Evolutionary conservation across 129 eudicot genomes (phyloP), one percentile per base, ranked within the genome.

Genomic region (Solidago caesia): DNA sequence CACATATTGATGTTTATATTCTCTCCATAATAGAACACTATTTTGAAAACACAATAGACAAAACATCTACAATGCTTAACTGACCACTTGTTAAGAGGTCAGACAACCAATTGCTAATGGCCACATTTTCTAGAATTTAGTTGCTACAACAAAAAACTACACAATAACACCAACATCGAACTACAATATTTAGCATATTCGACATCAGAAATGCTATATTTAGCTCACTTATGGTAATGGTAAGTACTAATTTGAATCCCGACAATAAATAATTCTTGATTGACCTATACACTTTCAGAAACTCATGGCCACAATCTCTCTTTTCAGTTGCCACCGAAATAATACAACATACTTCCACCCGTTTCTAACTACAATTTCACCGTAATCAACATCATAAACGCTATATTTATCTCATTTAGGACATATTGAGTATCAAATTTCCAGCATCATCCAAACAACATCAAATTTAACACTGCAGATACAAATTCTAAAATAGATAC

Each of bases 31-130:
- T 42, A 70, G 16, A 62, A 48, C 4, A 9, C 25, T 51, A 53
- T 61, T 46, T 45, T 49, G 4, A 43, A 8, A 59, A 39, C 27
- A 26, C 16, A 61, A 65, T 51, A 60, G 55, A 27, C 75, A 69
- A 77, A 43, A 25, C 55, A 42, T 75, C 27, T n/a, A 57, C 72
- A 66, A 75, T 66, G 64, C 39, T 44, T 16, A 45, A 60, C 67
- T 57, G 58, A 59, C 44, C 47, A 41, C 48, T 45, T 59, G 63
- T 46, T 58, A 44, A 58, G 26, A 61, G 64, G 5, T 70, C 77
- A 62, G 70, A 33, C 39, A 33, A 46, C 66, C n/a, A 49, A 70
- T 12, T 60, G 11, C 5, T 26, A 71, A 33, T 11, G 70, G 77
- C 66, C 67, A 53, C 43, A 13, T 44, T 27, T 71, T 71, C 26